A percentile compares a stretch with the other conserved stretches of the same genome.
Evolutionary conservation across 2,329 filamentous ascomycete genomes (phyloP).

Genomic region (Karstenula rhodostoma): DNA sequence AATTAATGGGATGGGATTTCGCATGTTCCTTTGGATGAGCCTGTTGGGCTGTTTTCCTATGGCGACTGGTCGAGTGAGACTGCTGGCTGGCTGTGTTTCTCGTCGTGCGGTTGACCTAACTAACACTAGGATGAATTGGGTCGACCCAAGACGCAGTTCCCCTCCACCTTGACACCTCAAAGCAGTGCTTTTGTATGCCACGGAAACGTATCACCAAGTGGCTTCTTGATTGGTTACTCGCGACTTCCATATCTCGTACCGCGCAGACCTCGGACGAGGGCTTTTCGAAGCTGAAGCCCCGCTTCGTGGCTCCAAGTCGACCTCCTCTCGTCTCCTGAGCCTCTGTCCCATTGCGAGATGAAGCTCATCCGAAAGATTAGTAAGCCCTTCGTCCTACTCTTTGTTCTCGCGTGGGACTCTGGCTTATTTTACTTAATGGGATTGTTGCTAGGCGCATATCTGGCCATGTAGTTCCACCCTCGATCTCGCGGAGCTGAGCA

Average conservation of each 20-base stretch:
- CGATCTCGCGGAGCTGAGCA: slow-evolving; percentile 41
- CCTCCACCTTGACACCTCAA: neutral
- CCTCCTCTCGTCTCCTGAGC: neutral
- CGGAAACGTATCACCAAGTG: slow-evolving; percentile 2
- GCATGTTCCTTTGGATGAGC: too few relatives aligned
- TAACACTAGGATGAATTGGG: neutral
- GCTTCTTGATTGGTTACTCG: neutral
- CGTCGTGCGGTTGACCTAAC: slow-evolving; percentile 5
- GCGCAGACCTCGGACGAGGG: neutral
- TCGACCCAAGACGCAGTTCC: neutral
- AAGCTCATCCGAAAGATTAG: slow-evolving; percentile 13
- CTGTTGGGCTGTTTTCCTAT: too few relatives aligned
- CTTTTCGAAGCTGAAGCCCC: neutral
- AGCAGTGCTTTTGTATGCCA: neutral
- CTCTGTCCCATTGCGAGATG: neutral
- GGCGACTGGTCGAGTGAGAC: too few relatives aligned
- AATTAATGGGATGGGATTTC: too few relatives aligned
- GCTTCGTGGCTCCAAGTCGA: neutral
- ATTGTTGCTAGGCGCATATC: slow-evolving; percentile 47
- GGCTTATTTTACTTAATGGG: slow-evolving; percentile 49
- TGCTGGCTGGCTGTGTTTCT: neutral
- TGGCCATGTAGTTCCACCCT: slow-evolving; percentile 48
- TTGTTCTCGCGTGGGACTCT: slow-evolving; percentile 52
- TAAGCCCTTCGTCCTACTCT: slow-evolving; percentile 45
- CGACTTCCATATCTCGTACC: neutral